phyloP scores from a whole-genome alignment of 108 stramenopile genomes.

The Nitzschia sp. region DNA sequence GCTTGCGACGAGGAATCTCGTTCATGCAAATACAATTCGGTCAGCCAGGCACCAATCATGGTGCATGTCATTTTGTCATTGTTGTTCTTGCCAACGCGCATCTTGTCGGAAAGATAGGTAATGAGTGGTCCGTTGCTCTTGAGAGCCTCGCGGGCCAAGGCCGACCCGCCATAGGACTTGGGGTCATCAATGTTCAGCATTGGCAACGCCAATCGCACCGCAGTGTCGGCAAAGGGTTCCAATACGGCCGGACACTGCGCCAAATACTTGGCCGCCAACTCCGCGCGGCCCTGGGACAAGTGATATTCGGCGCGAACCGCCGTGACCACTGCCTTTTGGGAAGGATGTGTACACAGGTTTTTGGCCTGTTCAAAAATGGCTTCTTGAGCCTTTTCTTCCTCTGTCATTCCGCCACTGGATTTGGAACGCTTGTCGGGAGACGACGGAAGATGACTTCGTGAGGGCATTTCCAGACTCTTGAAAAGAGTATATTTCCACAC shows the following conservation, averaged over 20 bases:
- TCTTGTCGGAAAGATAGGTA: constrained; percentile 78
- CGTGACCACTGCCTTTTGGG: constrained; percentile 85
- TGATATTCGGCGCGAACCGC: constrained; percentile 83
- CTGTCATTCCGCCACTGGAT: constrained; percentile 35
- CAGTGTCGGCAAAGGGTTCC: constrained; percentile 82
- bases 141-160: constrained; percentile 61
- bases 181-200: constrained; percentile 70
- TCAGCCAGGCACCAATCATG: constrained; percentile 89
- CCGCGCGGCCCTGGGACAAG: constrained; percentile 68
- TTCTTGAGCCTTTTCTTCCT: constrained; percentile 78
- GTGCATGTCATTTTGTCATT: constrained; percentile 72
- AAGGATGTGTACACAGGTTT: constrained; percentile 69
- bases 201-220: constrained; percentile 73
- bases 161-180: constrained; percentile 52
- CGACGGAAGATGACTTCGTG: not conserved
- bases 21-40: constrained; percentile 80
- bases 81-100: constrained; percentile 70
- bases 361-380: constrained; percentile 82
- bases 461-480: constrained; percentile 61
- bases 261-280: constrained; percentile 80
- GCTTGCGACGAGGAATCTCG: constrained; percentile 31
- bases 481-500: constrained; percentile 82
- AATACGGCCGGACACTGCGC: constrained; percentile 75
- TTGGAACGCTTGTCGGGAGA: not conserved
- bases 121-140: constrained; percentile 77